A percentile compares a stretch with the other conserved stretches of the same genome.
Conservation (phyloP, 768 basidiomycete species). For the Collybiopsis confluens region DNA sequence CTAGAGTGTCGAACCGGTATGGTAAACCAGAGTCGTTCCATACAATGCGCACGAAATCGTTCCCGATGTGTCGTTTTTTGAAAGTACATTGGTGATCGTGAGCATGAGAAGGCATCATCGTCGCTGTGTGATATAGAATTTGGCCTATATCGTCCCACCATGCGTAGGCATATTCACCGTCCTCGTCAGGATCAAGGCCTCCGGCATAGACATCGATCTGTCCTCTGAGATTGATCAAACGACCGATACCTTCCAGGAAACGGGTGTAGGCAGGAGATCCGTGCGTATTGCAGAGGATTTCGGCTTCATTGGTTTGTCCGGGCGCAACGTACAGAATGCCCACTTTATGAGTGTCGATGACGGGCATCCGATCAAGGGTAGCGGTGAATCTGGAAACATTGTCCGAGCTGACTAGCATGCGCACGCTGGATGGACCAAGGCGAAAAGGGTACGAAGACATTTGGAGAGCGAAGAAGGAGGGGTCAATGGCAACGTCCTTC, state of each 20-base stretch:
- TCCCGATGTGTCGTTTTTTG: slow-evolving; percentile 96
- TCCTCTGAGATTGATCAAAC: slow-evolving; percentile 82
- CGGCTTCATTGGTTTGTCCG: slow-evolving; percentile 77
- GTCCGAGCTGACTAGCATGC: slow-evolving; percentile 48
- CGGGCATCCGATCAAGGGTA: slow-evolving; percentile 78
- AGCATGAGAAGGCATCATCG: slow-evolving; percentile 84
- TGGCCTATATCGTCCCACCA: slow-evolving; percentile 99
- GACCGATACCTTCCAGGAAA: slow-evolving; percentile 86
- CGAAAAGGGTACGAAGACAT: slow-evolving; percentile 63
- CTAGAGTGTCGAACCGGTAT: slow-evolving; percentile 88
- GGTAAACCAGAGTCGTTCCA: slow-evolving; percentile 95
- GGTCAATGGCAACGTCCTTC: slow-evolving; percentile 82
- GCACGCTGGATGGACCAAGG: slow-evolving; percentile 33
- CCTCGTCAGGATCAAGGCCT: slow-evolving; percentile 84
- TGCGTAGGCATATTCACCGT: slow-evolving; percentile 96
- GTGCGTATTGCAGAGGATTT: slow-evolving; percentile 85
- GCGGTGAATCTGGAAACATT: slow-evolving; percentile 55
- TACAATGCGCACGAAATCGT: slow-evolving; percentile 92
- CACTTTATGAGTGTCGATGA: slow-evolving; percentile 96
- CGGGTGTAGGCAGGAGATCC: slow-evolving; percentile 94
- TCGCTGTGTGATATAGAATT: slow-evolving; percentile 92
- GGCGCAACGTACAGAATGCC: slow-evolving; percentile 95
- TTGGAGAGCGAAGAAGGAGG: slow-evolving; percentile 81
- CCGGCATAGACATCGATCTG: slow-evolving; percentile 93
- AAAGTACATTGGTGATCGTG: slow-evolving; percentile 64